Conservation (phyloP, 2,329 filamentous ascomycete genomes). For the Rhytidhysteron rufulum region DNA sequence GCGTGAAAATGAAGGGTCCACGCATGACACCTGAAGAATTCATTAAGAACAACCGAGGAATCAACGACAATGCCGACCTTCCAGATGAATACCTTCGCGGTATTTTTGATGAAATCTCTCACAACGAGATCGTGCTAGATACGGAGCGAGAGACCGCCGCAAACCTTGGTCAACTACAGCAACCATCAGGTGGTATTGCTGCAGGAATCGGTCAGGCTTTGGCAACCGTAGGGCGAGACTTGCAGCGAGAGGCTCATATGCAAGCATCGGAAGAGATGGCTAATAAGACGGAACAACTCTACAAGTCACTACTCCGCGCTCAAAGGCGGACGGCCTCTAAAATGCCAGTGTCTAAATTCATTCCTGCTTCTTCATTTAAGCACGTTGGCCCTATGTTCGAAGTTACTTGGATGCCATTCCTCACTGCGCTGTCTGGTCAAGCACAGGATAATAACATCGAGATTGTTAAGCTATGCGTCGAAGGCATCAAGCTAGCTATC, state of each 20-base stretch:
- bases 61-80: constrained; percentile 92
- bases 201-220: constrained; percentile 84
- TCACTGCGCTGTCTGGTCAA: constrained; percentile 88
- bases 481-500: constrained; percentile 91
- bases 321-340: constrained; percentile 77
- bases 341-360: constrained; percentile 67
- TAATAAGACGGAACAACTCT: constrained; percentile 75
- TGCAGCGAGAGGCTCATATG: constrained; percentile 88
- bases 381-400: constrained; percentile 99
- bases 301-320: constrained; percentile 87
- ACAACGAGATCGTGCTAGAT: constrained; percentile 89
- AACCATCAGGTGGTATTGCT: constrained; percentile 64
- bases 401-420: constrained; percentile 98
- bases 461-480: constrained; percentile 86
- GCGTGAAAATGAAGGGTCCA: constrained; percentile 71
- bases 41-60: constrained; percentile 97
- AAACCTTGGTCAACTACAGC: constrained; percentile 63
- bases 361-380: constrained; percentile 87
- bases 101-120: constrained; percentile 89
- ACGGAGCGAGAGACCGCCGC: constrained; percentile 89
- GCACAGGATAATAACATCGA: constrained; percentile 94
- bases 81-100: constrained; percentile 85
- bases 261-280: constrained; percentile 95
- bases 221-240: constrained; percentile 84
- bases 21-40: constrained; percentile 97